Evolutionary conservation across 2,329 filamentous ascomycete genomes (phyloP).

Genomic region (Amauroascus niger): DNA sequence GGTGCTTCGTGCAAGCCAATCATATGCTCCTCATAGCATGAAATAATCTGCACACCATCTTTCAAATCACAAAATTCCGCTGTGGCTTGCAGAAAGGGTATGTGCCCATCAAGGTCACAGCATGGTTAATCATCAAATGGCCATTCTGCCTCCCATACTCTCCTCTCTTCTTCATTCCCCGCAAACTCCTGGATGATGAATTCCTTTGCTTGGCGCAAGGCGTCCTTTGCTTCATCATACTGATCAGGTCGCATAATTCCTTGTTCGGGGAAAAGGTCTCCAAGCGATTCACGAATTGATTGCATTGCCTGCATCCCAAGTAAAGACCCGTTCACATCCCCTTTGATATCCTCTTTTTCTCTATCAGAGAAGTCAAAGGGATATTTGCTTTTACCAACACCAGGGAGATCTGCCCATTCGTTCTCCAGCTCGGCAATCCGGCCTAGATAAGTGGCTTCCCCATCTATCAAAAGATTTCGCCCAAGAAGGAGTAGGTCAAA

Average conservation of each 20-base stretch:
- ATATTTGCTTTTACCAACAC: neutral
- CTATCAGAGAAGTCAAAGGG: constrained; percentile 8
- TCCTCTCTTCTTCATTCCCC: constrained; percentile 4
- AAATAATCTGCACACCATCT: too few relatives aligned
- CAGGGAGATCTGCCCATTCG: neutral
- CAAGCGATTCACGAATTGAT: constrained; percentile 7
- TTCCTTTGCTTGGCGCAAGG: constrained; percentile 11
- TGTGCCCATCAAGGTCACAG: neutral
- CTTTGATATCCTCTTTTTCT: constrained; percentile 11
- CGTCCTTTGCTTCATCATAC: constrained; percentile 12
- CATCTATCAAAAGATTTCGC: constrained; percentile 10
- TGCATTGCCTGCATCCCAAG: constrained; percentile 14
- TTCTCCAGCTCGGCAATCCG: constrained; percentile 1
- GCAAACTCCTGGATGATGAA: constrained; percentile 13
- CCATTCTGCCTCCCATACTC: constrained; percentile 11
- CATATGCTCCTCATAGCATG: too few relatives aligned
- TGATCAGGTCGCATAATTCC: constrained; percentile 12
- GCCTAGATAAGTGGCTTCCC: constrained; percentile 11
- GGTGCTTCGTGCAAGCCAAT: too few relatives aligned
- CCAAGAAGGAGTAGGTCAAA: constrained; percentile 12
- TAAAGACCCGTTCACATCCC: constrained; percentile 2
- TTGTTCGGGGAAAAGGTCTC: constrained; percentile 13
- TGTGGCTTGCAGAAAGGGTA: too few relatives aligned
- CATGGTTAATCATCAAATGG: constrained; percentile 12
- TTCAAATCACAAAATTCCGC: neutral